Evolutionary conservation across 2,329 filamentous ascomycete genomes (phyloP), one percentile per base, ranked within the genome.

Genomic region (Colletotrichum sojae): DNA sequence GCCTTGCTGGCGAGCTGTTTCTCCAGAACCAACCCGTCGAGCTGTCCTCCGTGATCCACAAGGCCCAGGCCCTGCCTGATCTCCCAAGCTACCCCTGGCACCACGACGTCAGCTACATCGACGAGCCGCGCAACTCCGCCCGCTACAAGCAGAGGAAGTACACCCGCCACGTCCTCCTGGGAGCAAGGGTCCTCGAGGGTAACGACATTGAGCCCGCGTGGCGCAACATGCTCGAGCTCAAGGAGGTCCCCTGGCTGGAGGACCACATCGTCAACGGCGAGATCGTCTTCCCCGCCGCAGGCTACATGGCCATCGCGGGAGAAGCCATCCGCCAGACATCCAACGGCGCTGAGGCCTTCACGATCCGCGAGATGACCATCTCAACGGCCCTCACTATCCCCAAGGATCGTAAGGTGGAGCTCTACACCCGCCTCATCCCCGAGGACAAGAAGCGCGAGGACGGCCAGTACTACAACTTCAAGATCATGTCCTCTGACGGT

Each of bases 1-100:
- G 85, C 27, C 76, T 84, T 0, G 84, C 83, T 0, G 82, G 78
- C 0, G 78, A 76, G 0, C 75, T 88, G 2, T 86, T 85, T 70
- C 75, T 77, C 15, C 83, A 82, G 55, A 86, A 85, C 1, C 75
- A 78, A 2, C 52, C 73, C 3, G 71, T 87, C 10, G 76, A 86
- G 54, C 81, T 88, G 25, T 48, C 39, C 0, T 40, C 20, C 5
- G 16, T 59, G 8, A 43, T 68, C 6, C 53, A 53, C 18, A 56
- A 16, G 31, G 67, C 48, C 40, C 54, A 51, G 22, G 67, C 65
- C 9, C 36, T 69, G 3, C 48, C 54, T 2, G 48, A 69, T 2
- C 18, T 66, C 20, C 67, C 62, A 4, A 52, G n/a, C 9, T 69
- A 69, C n/a, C 56, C 67, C 9, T 66, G 67, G 62, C 22, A 45